Conservation (phyloP, 305 asterid genomes). For the Fraxinus sp. region DNA sequence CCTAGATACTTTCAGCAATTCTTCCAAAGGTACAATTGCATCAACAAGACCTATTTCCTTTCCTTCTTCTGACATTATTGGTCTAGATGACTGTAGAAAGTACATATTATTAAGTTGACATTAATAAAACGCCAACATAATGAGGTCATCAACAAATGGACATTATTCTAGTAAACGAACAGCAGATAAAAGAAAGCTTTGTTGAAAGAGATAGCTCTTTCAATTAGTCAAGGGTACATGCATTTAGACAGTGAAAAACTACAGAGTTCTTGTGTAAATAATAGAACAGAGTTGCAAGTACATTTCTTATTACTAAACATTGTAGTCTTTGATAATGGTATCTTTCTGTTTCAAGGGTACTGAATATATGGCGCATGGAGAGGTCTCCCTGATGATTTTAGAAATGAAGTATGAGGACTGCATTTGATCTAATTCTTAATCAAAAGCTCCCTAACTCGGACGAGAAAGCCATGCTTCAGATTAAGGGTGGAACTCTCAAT, state of each 20-base stretch:
- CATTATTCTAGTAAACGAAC: conserved; percentile 14
- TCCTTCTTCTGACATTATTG: conserved; percentile 82
- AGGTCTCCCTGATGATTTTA: not conserved
- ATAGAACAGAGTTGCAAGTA: not conserved
- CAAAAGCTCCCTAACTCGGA: not conserved
- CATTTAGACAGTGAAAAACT: not conserved
- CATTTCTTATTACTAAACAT: not conserved
- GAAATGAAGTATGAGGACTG: not conserved
- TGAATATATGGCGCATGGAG: not conserved
- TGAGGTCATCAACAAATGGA: conserved; percentile 14
- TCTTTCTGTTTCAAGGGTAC: not conserved
- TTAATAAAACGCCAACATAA: conserved; percentile 8
- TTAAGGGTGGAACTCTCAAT: not conserved
- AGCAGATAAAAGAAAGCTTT: not conserved
- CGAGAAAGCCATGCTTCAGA: not conserved
- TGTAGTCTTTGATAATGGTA: not conserved
- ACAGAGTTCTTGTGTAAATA: not conserved
- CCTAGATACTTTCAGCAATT: conserved; percentile 64
- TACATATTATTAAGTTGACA: conserved; percentile 8
- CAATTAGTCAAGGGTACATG: not conserved
- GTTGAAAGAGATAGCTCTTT: not conserved
- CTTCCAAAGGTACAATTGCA: conserved; percentile 66
- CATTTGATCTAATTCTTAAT: not conserved
- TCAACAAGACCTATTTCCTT: conserved; percentile 79
- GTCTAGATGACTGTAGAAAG: conserved; percentile 63